These are phyloP conservation scores for Trichocladium uniseriatum DNA, from an alignment of 495 filamentous ascomycete species.

Conservation along the genomic window DNA sequence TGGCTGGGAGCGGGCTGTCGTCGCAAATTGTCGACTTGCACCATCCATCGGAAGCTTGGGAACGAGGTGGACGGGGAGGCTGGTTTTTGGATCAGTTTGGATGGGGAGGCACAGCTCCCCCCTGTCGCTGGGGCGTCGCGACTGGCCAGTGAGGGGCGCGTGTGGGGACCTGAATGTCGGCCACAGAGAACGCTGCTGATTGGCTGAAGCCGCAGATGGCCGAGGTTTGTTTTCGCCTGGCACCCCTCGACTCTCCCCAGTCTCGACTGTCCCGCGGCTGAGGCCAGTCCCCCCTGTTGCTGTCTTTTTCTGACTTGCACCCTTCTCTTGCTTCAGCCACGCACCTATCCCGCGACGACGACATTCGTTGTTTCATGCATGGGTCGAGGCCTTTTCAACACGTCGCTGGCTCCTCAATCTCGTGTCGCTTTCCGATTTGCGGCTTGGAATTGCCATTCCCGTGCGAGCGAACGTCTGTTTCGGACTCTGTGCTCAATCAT, in stretches of 20 bases:
- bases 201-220: conserved; percentile 15
- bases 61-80: conserved; percentile 15
- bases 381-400: too few relatives aligned
- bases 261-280: not conserved
- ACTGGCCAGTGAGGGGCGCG: conserved; percentile 10
- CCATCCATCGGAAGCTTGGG: not conserved
- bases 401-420: too few relatives aligned
- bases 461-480: too few relatives aligned
- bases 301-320: too few relatives aligned
- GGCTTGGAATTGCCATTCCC: too few relatives aligned
- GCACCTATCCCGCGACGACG: too few relatives aligned
- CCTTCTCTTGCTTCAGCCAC: too few relatives aligned
- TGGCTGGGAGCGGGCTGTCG: conserved; percentile 10
- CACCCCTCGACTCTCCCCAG: too few relatives aligned
- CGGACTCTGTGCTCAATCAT: too few relatives aligned
- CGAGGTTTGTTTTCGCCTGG: conserved; percentile 26
- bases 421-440: too few relatives aligned
- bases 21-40: conserved; percentile 13
- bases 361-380: too few relatives aligned
- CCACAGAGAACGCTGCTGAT: conserved; percentile 11
- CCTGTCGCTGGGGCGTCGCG: conserved; percentile 7
- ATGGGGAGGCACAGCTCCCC: conserved; percentile 4
- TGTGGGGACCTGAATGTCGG: conserved; percentile 20
- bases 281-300: too few relatives aligned
- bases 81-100: conserved; percentile 15